Percentiles rank a stretch among this genome's conserved stretches.
Evolutionary conservation across 2,329 filamentous ascomycete species (phyloP).

Genomic region (Didymella pomorum): DNA sequence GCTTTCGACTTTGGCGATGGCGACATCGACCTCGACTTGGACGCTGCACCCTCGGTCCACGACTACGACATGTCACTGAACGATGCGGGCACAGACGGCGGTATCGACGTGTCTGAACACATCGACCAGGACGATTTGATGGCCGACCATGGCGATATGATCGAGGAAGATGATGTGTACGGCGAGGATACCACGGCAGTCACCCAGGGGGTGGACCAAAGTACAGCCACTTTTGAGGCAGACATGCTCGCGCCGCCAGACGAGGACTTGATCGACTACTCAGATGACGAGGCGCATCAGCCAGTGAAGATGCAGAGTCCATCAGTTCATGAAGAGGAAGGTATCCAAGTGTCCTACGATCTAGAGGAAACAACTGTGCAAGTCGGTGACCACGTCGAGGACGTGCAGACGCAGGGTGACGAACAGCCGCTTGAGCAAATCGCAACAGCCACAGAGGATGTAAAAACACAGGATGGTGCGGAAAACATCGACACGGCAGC

Average conservation of each 20-base stretch:
- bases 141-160: constrained; percentile 46
- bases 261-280: constrained; percentile 47
- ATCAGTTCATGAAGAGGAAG: constrained; percentile 10
- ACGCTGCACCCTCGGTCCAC: constrained; percentile 30
- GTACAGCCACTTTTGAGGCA: constrained; percentile 6
- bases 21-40: constrained; percentile 67
- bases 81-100: constrained; percentile 54
- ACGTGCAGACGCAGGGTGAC: background rate
- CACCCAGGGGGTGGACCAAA: constrained; percentile 14
- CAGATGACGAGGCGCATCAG: constrained; percentile 43
- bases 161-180: constrained; percentile 37
- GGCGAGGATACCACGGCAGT: constrained; percentile 20
- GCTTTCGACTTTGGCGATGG: constrained; percentile 60
- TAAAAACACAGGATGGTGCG: background rate
- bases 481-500: background rate
- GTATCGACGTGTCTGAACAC: constrained; percentile 26
- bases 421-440: background rate
- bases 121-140: constrained; percentile 49
- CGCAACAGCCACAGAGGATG: background rate
- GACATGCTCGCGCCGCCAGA: constrained; percentile 27
- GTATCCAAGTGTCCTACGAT: background rate
- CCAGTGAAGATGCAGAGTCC: constrained; percentile 15
- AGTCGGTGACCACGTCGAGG: background rate
- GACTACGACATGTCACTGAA: constrained; percentile 65
- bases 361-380: background rate